Evolutionary conservation across 2,329 filamentous ascomycete species (phyloP).

Genomic region (Gnomoniopsis sp.): DNA sequence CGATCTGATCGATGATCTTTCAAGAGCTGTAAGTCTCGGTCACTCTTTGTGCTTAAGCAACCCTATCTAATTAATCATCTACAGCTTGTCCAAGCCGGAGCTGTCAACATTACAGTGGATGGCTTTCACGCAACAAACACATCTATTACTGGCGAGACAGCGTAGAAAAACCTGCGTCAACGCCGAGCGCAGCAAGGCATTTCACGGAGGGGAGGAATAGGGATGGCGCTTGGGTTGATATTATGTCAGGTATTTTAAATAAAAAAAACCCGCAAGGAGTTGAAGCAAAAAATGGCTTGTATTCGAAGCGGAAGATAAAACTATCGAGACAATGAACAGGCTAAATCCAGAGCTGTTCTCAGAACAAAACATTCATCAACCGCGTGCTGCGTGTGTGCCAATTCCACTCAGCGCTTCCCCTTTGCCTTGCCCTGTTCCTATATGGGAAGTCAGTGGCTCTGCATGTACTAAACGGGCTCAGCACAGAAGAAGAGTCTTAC

Average conservation of each 20-base stretch:
- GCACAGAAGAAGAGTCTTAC: background rate
- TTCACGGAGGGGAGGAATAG: background rate
- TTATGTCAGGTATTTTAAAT: constrained; percentile 16
- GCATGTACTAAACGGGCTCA: background rate
- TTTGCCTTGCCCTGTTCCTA: constrained; percentile 2
- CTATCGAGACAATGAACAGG: constrained; percentile 11
- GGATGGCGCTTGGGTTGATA: constrained; percentile 14
- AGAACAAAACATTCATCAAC: background rate
- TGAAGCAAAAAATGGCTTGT: background rate
- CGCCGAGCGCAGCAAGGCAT: background rate
- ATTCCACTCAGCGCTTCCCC: background rate
- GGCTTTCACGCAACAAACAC: constrained; percentile 64
- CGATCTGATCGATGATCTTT: constrained; percentile 90
- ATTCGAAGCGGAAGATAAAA: background rate
- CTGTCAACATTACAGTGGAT: constrained; percentile 80
- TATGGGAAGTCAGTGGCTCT: background rate
- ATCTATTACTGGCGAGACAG: constrained; percentile 48
- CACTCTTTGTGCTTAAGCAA: background rate
- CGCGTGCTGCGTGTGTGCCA: background rate
- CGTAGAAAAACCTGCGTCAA: background rate
- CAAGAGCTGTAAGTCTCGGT: constrained; percentile 72
- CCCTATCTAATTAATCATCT: background rate
- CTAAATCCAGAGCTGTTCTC: background rate
- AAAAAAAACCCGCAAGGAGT: background rate
- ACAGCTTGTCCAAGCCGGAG: constrained; percentile 88